Base-by-base conservation (phyloP, 179 eudicot species). In the Beta corolliflora region DNA sequence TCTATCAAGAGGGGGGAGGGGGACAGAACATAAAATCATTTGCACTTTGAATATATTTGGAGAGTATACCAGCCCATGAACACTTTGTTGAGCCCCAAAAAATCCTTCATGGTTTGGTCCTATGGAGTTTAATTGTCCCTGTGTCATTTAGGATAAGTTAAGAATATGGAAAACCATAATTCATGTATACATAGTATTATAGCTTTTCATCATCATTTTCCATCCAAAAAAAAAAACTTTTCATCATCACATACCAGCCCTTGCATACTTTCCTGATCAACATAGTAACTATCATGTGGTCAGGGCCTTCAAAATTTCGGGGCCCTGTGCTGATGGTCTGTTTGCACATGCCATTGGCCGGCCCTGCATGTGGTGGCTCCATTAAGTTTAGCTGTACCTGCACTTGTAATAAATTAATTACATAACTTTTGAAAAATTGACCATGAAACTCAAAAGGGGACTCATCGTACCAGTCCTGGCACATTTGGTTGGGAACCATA, bases 341-440 rank as follows among this genome's bases (percentile, higher is more conserved):
- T n/a, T n/a, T n/a, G n/a, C n/a, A n/a, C n/a, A n/a, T n/a, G n/a
- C n/a, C n/a, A n/a, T n/a, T n/a, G n/a, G n/a, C n/a, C n/a, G n/a
- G n/a, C n/a, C n/a, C n/a, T 0, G 1, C 99, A 81, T 94, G 92
- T n/a, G 98, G 97, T 60, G 94, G 97, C 87, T 92, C 99, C 99
- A 96, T 94, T 86, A 96, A 87, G 88, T 96, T 96, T 87, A 96
- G 84, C 83, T 92, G 98, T 79, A 92, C 86, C 93, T 86, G 90
- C 81, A 81, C 80, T 59, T 55, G 9, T 25, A 80, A 52, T 13
- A 70, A 68, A 73, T 75, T 72, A 81, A 13, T 59, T 14, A 45
- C 79, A 83, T 64, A 77, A 5, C 68, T 55, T 18, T 36, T 23
- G 18, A 9, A n/a, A 53, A 44, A 53, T 63, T 60, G 71, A 75